Conservation (phyloP, 805 yeast species). For the Teunomyces pallodes region DNA sequence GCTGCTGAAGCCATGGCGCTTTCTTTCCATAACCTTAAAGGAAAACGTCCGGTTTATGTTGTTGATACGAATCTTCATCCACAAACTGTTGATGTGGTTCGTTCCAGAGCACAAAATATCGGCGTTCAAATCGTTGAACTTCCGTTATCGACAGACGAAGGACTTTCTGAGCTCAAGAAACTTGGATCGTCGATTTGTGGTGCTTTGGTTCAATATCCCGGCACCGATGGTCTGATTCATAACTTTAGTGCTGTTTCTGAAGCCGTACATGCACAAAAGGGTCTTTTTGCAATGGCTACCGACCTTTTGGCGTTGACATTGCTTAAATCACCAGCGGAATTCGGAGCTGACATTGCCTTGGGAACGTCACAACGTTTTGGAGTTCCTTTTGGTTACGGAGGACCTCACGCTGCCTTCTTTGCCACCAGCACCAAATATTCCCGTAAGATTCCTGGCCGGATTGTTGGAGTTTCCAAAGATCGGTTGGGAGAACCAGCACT, state of each 20-base stretch:
- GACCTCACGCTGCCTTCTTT: constrained; percentile 98
- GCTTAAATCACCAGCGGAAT: constrained; percentile 76
- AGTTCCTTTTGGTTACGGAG: constrained; percentile 97
- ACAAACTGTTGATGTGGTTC: constrained; percentile 79
- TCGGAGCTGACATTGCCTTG: constrained; percentile 89
- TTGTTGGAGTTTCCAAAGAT: constrained; percentile 91
- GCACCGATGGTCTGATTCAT: constrained; percentile 67
- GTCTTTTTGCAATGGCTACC: constrained; percentile 80
- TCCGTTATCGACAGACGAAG: constrained; percentile 47
- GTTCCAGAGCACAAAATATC: constrained; percentile 75
- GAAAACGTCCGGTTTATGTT: constrained; percentile 65
- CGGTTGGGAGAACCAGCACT: constrained; percentile 86
- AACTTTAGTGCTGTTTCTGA: constrained; percentile 58
- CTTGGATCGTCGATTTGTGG: constrained; percentile 55
- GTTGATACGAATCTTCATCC: constrained; percentile 78
- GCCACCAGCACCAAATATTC: constrained; percentile 78
- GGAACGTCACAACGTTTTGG: constrained; percentile 96
- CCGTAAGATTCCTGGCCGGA: constrained; percentile 94
- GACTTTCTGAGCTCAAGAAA: constrained; percentile 22
- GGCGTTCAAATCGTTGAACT: constrained; percentile 61
- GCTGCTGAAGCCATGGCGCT: constrained; percentile 96
- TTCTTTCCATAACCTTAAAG: constrained; percentile 63
- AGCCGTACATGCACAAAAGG: constrained; percentile 66
- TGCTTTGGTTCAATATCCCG: constrained; percentile 86
- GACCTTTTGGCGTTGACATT: constrained; percentile 88